phyloP scores from a whole-genome alignment of 305 asterid species.

The Stenogyne calaminthoides region DNA sequence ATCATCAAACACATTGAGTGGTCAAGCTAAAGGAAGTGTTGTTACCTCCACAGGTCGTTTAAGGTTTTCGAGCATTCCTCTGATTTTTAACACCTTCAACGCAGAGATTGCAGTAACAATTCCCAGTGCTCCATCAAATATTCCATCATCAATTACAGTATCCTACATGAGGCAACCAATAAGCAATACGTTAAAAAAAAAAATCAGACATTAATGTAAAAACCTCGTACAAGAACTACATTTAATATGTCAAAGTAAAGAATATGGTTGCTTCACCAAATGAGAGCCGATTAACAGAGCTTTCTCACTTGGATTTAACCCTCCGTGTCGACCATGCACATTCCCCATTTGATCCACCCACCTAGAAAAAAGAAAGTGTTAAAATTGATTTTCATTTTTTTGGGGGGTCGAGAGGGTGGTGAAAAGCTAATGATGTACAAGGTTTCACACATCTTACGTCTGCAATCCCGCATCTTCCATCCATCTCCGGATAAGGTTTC shows the following conservation, averaged over 20 bases:
- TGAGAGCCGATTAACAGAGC: conserved; percentile 96
- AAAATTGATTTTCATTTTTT: not conserved
- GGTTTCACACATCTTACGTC: conserved; percentile 53
- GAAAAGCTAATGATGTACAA: not conserved
- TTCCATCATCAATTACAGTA: conserved; percentile 95
- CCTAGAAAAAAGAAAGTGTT: conserved; percentile 45
- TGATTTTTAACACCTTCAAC: conserved; percentile 65
- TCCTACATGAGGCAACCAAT: conserved; percentile 55
- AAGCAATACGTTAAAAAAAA: not conserved
- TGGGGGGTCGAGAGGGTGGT: not conserved
- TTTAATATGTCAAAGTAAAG: conserved; percentile 22
- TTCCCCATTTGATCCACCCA: conserved; percentile 99
- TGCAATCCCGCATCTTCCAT: conserved; percentile 96
- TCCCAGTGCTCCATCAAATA: conserved; percentile 89
- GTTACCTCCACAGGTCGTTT: conserved; percentile 86
- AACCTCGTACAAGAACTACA: conserved; percentile 9
- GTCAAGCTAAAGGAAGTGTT: not conserved
- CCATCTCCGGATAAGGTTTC: conserved; percentile 71
- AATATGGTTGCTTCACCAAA: conserved; percentile 63
- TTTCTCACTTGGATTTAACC: conserved; percentile 76
- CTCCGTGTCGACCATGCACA: conserved; percentile 85
- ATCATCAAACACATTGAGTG: too few relatives aligned
- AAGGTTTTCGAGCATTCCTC: conserved; percentile 68
- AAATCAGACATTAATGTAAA: not conserved
- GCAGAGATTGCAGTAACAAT: conserved; percentile 82